phyloP scores from a whole-genome alignment of 2,329 filamentous ascomycete genomes.

The Cordyceps fumosorosea region DNA sequence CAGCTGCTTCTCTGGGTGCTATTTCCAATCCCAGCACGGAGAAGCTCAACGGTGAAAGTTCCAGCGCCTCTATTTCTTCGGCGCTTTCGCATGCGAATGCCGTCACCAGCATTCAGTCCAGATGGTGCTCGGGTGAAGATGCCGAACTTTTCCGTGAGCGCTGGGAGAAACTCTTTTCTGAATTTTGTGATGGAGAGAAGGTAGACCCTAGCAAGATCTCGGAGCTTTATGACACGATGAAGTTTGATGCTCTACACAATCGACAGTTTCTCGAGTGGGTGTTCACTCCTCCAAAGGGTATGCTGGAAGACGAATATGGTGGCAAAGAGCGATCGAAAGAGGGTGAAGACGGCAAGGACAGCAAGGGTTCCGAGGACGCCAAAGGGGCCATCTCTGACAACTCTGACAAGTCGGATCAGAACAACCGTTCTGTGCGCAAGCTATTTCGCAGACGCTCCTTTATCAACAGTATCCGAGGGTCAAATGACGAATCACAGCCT shows the following conservation, averaged over 20 bases:
- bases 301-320: constrained; percentile 65
- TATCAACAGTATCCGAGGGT: constrained; percentile 45
- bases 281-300: constrained; percentile 76
- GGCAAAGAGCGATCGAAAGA: constrained; percentile 32
- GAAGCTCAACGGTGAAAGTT: constrained; percentile 36
- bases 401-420: constrained; percentile 35
- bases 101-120: constrained; percentile 68
- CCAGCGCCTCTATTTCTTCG: constrained; percentile 37
- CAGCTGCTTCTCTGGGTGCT: constrained; percentile 55
- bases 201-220: constrained; percentile 98
- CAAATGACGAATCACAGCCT: constrained; percentile 49
- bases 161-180: constrained; percentile 96
- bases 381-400: constrained; percentile 23
- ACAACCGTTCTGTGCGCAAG: constrained; percentile 28
- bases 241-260: constrained; percentile 96
- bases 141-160: constrained; percentile 90
- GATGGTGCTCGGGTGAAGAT: constrained; percentile 97
- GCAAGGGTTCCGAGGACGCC: constrained; percentile 25
- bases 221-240: constrained; percentile 98
- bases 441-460: constrained; percentile 57
- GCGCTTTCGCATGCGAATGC: constrained; percentile 55
- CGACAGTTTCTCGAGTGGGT: constrained; percentile 95
- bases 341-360: constrained; percentile 36
- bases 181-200: constrained; percentile 96
- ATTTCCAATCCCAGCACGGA: constrained; percentile 46